Percentiles rank a stretch among this genome's conserved stretches.
phyloP scores from a whole-genome alignment of 2,329 filamentous ascomycete genomes.

The Colletotrichum lupini region DNA sequence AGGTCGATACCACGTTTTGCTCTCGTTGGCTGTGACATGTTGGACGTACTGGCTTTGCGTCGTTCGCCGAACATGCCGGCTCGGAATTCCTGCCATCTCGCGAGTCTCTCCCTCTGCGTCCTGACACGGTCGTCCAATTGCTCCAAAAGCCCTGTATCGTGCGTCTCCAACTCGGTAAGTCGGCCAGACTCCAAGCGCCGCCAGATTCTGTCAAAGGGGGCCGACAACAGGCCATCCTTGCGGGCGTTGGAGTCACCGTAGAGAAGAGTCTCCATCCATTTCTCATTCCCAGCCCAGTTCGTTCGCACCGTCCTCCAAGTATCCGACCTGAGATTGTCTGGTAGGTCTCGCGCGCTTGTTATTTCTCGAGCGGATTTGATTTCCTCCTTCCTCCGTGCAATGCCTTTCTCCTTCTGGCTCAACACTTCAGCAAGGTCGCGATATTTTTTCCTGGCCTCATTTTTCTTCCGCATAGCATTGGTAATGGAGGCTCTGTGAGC shows the following conservation, averaged over 20 bases:
- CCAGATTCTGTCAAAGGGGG: conserved; percentile 79
- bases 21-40: conserved; percentile 39
- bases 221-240: conserved; percentile 72
- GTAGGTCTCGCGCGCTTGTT: conserved; percentile 39
- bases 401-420: conserved; percentile 68
- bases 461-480: conserved; percentile 68
- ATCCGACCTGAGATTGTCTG: conserved; percentile 56
- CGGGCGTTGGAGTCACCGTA: conserved; percentile 70
- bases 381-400: conserved; percentile 65
- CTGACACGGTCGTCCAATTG: conserved; percentile 77
- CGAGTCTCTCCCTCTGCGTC: conserved; percentile 74
- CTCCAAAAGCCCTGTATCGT: conserved; percentile 67
- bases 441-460: conserved; percentile 68
- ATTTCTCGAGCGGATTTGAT: conserved; percentile 46
- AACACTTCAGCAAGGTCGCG: conserved; percentile 73
- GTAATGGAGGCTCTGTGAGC: conserved; percentile 77
- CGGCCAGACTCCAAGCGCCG: conserved; percentile 69
- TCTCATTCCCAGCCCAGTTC: conserved; percentile 83
- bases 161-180: conserved; percentile 66
- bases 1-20: conserved; percentile 61
- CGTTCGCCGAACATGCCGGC: conserved; percentile 54
- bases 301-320: conserved; percentile 72
- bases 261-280: conserved; percentile 78
- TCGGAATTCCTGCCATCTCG: conserved; percentile 79
- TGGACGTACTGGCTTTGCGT: conserved; percentile 38